Evolutionary conservation across 495 filamentous ascomycete genomes (phyloP), one percentile per base, ranked within the genome.

Genomic region (Rusavskia elegans): DNA sequence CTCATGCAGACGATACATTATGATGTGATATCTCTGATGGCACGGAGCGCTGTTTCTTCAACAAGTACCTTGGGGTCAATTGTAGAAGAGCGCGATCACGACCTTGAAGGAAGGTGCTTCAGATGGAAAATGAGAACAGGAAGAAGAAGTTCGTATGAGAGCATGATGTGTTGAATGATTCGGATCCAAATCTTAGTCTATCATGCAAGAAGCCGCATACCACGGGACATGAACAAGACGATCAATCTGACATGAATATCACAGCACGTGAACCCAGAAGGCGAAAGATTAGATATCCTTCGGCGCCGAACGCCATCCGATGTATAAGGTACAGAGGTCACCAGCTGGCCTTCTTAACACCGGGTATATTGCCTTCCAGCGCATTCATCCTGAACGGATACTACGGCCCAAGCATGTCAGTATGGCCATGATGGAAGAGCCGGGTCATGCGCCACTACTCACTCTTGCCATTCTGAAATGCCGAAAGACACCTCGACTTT

Each of bases 291-390:
- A 35, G 32, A 23, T 29, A 14, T 27, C 8, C 21, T 29, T 27
- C 23, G 13, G 21, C 23, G 7, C 23, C 23, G 19, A 35, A 50
- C 48, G 25, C 48, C 48, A 27, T 21, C 6, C 25, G n/a, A 50
- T 50, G 48, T 27, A 37, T 50, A 16, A 8, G 23, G 25, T 27
- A 37, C 48, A 35, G 10, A 20, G 5, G 25, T 60, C 68, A 97
- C 92, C 92, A 98, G 64, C 83, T 88, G 9, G 93, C 92, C 74
- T 96, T 97, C 73, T 80, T 85, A 41, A 97, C 92, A 50, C 92
- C 92, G 0, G 92, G 92, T 36, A 98, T 64, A 52, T 88, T 80
- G 51, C 93, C 92, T n/a, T 73, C 80, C 45, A 95, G 65, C 2
- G 93, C 92, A 65, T 95, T 81, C 68, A 89, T 68, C 64, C 92